Evolutionary conservation across 177 flowering plant species (phyloP), one percentile per base, ranked within the genome.

Genomic region (Vitis hybrid): DNA sequence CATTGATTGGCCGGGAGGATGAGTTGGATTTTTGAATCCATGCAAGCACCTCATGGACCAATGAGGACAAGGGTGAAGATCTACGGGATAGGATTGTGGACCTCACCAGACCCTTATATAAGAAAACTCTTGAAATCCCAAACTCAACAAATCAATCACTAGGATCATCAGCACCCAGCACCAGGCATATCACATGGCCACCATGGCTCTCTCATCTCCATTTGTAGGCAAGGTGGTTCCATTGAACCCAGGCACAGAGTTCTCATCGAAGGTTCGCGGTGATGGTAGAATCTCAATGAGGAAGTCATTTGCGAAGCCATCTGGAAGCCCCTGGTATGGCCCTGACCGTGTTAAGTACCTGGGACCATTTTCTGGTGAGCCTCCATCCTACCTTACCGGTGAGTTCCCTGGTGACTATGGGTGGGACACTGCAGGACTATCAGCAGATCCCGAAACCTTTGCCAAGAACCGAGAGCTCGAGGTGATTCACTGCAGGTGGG

Each of bases 401-500:
- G 76, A 77, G 21, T 80, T 74, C 71, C 80, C 81, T 1, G 76
- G 80, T 61, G 83, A 80, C 72, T 80, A 80, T 10, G 80, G 83
- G 0, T 77, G 83, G 83, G 80, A 77, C 77, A 77, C 78, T 15
- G 78, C 78, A 4, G 78, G 81, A 21, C 73, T 80, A 19, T 80
- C 83, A 15, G 76, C 83, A 2, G 83, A 77, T 53, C 83, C 83
- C 0, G 81, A 81, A 39, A 78, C 83, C 12, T 78, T 81, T 49
- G 81, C 83, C 58, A 78, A 60, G 76, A 80, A 77, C 71, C 21
- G 83, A 53, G 81, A 80, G 77, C 77, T 80, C 11, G 83, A 77
- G 74, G 81, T 80, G 22, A 77, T 77, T 62, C 83, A 80, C 49
- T 15, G 55, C 64, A 70, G 83, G 52, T 77, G 83, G 81, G 81